Base-by-base conservation (phyloP, 495 filamentous ascomycete genomes). In the Aspergillus avenaceus region DNA sequence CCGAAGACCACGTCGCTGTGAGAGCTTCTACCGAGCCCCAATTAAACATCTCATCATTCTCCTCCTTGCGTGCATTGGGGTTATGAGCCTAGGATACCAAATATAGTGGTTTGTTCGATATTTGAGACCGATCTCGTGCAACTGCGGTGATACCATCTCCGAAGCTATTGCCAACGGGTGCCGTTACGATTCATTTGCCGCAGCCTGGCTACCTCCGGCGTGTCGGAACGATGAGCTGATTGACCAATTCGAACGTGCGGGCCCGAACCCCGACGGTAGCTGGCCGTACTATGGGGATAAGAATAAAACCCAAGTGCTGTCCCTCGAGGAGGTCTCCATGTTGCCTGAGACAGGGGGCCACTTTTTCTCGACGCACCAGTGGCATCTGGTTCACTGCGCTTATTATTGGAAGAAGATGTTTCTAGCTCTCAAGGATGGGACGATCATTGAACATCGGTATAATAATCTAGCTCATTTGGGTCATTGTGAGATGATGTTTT, bases 351-450 rank as follows among this genome's bases (percentile, higher is more conserved):
- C 43, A 9, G 28, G 28, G 26, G 8, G 21, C 4, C 28, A 29
- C 14, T 45, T 45, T 16, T 45, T 31, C 24, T 18, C 43, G n/a
- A 45, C 43, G 27, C 43, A 45, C 18, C 24, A 22, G 7, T 45
- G 43, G 43, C 43, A 45, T 32, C 24, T 45, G 4, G 43, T 45
- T 6, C 43, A 45, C 19, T 45, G 43, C 16, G 43, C 43, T 18
- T 45, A 45, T 21, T 45, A 45, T 21, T 45, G 43, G 43, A 45
- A 45, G 43, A 45, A 45, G 43, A 45, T 45, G 43, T 45, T 45
- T 8, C 14, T 45, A 6, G 43, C 43, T 16, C 5, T 27, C 12
- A 21, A 28, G 43, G 13, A 5, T 25, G 43, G 43, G 5, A 32
- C 23, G 9, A 13, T 14, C 1, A 45, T 45, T 19, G 43, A 45